Evolutionary conservation across 2,329 filamentous ascomycete species (phyloP).

Genomic region (Monilinia aucupariae): DNA sequence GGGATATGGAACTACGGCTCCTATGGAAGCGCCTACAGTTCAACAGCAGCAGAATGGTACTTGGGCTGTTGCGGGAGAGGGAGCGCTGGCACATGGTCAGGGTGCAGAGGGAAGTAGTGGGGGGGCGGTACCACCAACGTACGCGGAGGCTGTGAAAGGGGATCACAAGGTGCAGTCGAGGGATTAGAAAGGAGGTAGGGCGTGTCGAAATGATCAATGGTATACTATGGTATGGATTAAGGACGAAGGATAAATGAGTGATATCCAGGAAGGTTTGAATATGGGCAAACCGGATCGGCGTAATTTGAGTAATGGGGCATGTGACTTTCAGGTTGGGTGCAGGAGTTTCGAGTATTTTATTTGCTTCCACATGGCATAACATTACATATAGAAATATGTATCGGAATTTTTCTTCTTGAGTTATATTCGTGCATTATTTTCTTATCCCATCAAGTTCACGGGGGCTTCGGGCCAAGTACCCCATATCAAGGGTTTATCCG

Average conservation of each 20-base stretch:
- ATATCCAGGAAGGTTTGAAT: not conserved
- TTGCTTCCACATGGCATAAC: not conserved
- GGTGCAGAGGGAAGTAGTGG: slow-evolving; percentile 42
- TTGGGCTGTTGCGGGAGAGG: slow-evolving; percentile 33
- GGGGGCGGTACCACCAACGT: slow-evolving; percentile 66
- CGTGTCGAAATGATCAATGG: not conserved
- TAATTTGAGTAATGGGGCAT: not conserved
- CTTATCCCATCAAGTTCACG: slow-evolving; percentile 15
- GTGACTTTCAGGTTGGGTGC: not conserved
- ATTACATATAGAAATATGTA: slow-evolving; percentile 1
- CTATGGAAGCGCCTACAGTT: slow-evolving; percentile 33
- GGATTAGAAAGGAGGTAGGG: slow-evolving; percentile 24
- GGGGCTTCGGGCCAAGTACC: slow-evolving; percentile 79
- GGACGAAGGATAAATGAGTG: not conserved
- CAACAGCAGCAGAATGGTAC: slow-evolving; percentile 34
- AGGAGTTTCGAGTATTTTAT: not conserved
- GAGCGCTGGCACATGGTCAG: slow-evolving; percentile 22
- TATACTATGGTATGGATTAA: not conserved
- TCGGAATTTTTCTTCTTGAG: not conserved
- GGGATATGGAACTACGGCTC: slow-evolving; percentile 34
- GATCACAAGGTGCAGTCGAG: slow-evolving; percentile 79
- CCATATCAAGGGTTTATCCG: slow-evolving; percentile 74
- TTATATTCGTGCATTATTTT: slow-evolving; percentile 1
- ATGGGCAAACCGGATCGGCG: not conserved
- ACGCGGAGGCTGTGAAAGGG: slow-evolving; percentile 82